Conservation (phyloP, 371 early-diverging fungal genomes). For the Mortierella sp. region DNA sequence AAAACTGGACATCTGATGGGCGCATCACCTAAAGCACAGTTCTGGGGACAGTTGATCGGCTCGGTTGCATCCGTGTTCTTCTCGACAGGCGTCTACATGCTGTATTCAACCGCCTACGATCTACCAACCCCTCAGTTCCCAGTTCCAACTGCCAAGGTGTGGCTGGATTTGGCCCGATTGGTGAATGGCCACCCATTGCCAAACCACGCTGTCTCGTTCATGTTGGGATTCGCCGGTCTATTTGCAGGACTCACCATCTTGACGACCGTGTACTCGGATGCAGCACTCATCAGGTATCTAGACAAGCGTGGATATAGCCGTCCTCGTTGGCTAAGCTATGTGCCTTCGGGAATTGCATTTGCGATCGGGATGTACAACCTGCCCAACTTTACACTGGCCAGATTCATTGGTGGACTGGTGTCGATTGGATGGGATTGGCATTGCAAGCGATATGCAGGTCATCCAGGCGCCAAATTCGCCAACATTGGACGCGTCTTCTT, state of each 20-base stretch:
- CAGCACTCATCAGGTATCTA: constrained; percentile 63
- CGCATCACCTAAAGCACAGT: constrained; percentile 87
- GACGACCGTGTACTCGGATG: constrained; percentile 67
- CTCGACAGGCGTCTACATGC: constrained; percentile 73
- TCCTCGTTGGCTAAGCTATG: constrained; percentile 55
- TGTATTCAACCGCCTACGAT: constrained; percentile 78
- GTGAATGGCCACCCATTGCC: constrained; percentile 85
- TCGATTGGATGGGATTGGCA: constrained; percentile 61
- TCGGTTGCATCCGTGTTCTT: constrained; percentile 77
- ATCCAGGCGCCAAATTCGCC: constrained; percentile 26
- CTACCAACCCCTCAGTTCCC: constrained; percentile 80
- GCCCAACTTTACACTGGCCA: constrained; percentile 81
- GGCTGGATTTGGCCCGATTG: constrained; percentile 84
- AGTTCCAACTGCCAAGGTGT: constrained; percentile 83
- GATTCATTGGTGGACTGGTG: constrained; percentile 75
- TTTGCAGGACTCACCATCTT: constrained; percentile 70
- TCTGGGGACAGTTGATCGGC: constrained; percentile 86
- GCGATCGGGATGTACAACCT: constrained; percentile 89
- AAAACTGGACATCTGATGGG: constrained; percentile 87
- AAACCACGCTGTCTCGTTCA: constrained; percentile 68
- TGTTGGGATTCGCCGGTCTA: constrained; percentile 63
- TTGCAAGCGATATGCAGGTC: constrained; percentile 43
- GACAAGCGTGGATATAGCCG: constrained; percentile 55
- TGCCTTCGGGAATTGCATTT: constrained; percentile 84
- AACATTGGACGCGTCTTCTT: constrained; percentile 63